A percentile compares a stretch with the other conserved stretches of the same genome.
phyloP scores from a whole-genome alignment of 2,329 filamentous ascomycete genomes.

The Fusarium neocosmosporiellum region DNA sequence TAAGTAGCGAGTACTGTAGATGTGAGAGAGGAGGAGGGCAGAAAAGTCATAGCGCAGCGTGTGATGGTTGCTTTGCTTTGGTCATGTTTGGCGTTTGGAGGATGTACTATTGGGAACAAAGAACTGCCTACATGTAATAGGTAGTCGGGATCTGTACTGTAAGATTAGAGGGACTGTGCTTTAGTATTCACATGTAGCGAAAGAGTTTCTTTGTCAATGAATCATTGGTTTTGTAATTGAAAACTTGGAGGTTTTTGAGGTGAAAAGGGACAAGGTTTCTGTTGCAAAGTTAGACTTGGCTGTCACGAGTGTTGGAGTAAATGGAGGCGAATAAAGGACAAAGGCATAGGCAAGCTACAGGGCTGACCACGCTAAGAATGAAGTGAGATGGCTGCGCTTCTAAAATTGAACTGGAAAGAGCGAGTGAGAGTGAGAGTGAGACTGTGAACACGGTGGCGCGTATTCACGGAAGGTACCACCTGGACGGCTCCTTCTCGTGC shows the following conservation, averaged over 20 bases:
- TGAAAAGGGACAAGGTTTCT: not conserved
- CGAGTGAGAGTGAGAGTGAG: conserved; percentile 16
- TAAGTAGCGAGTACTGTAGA: conserved; percentile 6
- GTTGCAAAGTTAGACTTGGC: not conserved
- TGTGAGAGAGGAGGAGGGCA: not conserved
- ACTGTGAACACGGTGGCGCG: conserved; percentile 51
- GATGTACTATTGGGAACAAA: not conserved
- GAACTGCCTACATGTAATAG: not conserved
- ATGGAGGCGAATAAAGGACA: conserved; percentile 22
- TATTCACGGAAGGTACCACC: conserved; percentile 33
- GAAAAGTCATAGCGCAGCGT: conserved; percentile 4
- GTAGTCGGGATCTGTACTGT: not conserved
- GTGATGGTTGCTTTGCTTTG: conserved; percentile 13
- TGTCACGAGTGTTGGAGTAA: not conserved
- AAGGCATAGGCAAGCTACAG: conserved; percentile 24
- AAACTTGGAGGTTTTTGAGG: not conserved
- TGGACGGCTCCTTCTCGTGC: not conserved
- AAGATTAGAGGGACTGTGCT: not conserved
- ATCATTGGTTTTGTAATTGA: not conserved
- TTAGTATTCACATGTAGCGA: not conserved
- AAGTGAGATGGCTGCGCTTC: conserved; percentile 20
- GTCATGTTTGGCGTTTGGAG: conserved; percentile 9
- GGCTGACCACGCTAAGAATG: conserved; percentile 29
- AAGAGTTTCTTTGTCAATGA: not conserved
- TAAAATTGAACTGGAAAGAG: conserved; percentile 22